phyloP scores from a whole-genome alignment of 1,284 basidiomycete genomes.

The Takashimella tepidaria region DNA sequence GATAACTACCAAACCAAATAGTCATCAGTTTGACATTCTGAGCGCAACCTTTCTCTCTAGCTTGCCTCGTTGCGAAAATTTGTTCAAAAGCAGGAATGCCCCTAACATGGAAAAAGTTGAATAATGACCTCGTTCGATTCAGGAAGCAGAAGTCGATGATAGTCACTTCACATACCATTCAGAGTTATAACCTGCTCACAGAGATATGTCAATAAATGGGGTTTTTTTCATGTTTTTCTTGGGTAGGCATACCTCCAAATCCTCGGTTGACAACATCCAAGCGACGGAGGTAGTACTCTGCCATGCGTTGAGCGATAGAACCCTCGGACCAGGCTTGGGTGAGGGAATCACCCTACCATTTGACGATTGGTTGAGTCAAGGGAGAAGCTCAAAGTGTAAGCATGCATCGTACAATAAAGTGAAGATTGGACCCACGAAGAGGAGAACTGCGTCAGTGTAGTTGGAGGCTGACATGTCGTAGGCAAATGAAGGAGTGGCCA shows the following conservation, averaged over 20 bases:
- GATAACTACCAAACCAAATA: slow-evolving; percentile 71
- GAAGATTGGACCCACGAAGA: slow-evolving; percentile 44
- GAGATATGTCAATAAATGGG: neutral
- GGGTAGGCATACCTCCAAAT: slow-evolving; percentile 33
- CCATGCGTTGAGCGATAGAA: slow-evolving; percentile 28
- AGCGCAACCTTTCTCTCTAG: slow-evolving; percentile 53
- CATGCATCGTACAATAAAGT: no score
- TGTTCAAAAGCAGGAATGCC: slow-evolving; percentile 69
- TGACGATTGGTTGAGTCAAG: neutral
- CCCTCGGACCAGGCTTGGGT: slow-evolving; percentile 41
- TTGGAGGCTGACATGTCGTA: slow-evolving; percentile 30
- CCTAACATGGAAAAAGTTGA: no score
- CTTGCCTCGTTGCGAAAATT: slow-evolving; percentile 57
- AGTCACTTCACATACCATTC: slow-evolving; percentile 54
- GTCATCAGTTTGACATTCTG: slow-evolving; percentile 61
- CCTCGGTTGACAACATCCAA: slow-evolving; percentile 80
- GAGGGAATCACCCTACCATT: slow-evolving; percentile 43
- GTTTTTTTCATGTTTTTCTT: neutral
- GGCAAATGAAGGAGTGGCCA: no score
- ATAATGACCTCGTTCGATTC: slow-evolving; percentile 20
- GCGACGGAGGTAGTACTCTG: slow-evolving; percentile 64
- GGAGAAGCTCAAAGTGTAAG: no score
- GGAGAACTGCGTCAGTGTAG: slow-evolving; percentile 40
- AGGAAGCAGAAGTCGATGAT: slow-evolving; percentile 33
- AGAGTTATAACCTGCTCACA: slow-evolving; percentile 64